Conservation (phyloP, 148 eudicot genomes). For the Oxyria digyna region DNA sequence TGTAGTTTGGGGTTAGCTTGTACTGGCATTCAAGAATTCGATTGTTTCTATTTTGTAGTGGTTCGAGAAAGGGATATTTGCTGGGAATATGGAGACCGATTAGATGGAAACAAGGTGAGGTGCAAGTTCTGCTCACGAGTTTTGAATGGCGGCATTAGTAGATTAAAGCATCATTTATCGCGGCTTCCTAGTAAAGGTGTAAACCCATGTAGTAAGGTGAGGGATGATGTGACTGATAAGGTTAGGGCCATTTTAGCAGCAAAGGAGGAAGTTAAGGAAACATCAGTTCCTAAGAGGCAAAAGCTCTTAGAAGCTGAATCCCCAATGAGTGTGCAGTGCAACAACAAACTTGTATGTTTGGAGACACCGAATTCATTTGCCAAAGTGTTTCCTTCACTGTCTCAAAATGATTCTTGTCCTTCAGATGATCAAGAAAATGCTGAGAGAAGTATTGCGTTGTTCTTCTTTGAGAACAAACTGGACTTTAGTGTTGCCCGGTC, state of each 20-base stretch:
- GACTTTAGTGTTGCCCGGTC: slow-evolving; percentile 81
- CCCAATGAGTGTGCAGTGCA: slow-evolving; percentile 23
- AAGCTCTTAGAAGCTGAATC: slow-evolving; percentile 38
- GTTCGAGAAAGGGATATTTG: slow-evolving; percentile 92
- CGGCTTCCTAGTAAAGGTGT: slow-evolving; percentile 96
- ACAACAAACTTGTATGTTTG: slow-evolving; percentile 12
- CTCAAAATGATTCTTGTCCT: slow-evolving; percentile 18
- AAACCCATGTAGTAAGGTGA: slow-evolving; percentile 80
- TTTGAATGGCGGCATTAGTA: slow-evolving; percentile 87
- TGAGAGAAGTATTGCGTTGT: slow-evolving; percentile 70
- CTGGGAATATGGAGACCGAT: slow-evolving; percentile 94
- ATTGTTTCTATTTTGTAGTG: slow-evolving; percentile 30
- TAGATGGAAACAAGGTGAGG: slow-evolving; percentile 91
- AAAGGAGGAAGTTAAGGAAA: slow-evolving; percentile 59
- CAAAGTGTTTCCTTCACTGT: slow-evolving; percentile 34
- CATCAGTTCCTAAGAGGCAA: slow-evolving; percentile 36
- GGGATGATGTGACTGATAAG: slow-evolving; percentile 76
- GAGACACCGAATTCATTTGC: slow-evolving; percentile 31
- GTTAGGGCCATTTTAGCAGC: slow-evolving; percentile 59
- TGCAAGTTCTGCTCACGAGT: slow-evolving; percentile 81
- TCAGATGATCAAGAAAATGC: slow-evolving; percentile 53
- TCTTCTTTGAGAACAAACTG: slow-evolving; percentile 81
- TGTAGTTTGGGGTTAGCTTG: not conserved
- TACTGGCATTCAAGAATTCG: not conserved
- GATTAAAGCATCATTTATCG: slow-evolving; percentile 89